Evolutionary conservation across 163 green algal species (phyloP).

Genomic region (Prototheca wickerhamii): DNA sequence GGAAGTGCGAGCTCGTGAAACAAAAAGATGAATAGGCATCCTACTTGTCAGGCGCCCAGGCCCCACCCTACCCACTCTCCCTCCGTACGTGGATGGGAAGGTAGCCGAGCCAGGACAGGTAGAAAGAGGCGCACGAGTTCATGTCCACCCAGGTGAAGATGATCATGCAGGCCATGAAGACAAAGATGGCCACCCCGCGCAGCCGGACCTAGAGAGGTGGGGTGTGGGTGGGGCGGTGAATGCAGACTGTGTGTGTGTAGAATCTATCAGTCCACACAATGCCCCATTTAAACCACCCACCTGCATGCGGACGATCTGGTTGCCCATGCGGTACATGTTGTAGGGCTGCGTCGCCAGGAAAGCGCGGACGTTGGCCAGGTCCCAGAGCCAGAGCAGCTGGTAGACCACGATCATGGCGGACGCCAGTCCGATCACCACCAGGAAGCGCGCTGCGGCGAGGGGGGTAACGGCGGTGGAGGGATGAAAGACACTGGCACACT

Average conservation of each 20-base stretch:
- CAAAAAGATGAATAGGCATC: too few species aligned
- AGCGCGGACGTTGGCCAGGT: background rate
- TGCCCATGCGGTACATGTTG: constrained; percentile 20
- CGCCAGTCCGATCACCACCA: background rate
- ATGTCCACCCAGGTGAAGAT: constrained; percentile 11
- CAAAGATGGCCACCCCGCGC: constrained; percentile 2
- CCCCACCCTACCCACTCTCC: background rate
- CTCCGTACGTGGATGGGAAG: constrained; percentile 10
- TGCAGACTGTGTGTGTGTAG: too few species aligned
- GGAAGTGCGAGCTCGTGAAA: too few species aligned
- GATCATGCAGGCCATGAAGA: constrained; percentile 15
- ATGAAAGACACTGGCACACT: background rate
- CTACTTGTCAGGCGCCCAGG: background rate
- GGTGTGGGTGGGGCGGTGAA: too few species aligned
- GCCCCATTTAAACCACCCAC: background rate
- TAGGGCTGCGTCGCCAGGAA: constrained; percentile 10
- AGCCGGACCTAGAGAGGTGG: constrained; percentile 13
- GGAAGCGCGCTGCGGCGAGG: background rate
- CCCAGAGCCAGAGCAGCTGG: background rate
- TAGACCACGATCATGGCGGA: background rate
- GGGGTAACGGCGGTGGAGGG: background rate
- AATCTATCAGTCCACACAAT: background rate
- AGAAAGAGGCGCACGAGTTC: constrained; percentile 6
- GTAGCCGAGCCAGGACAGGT: constrained; percentile 17
- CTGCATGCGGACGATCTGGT: constrained; percentile 15